phyloP scores from a whole-genome alignment of 192 early-diverging fungal genomes.

The Thamnidium elegans region DNA sequence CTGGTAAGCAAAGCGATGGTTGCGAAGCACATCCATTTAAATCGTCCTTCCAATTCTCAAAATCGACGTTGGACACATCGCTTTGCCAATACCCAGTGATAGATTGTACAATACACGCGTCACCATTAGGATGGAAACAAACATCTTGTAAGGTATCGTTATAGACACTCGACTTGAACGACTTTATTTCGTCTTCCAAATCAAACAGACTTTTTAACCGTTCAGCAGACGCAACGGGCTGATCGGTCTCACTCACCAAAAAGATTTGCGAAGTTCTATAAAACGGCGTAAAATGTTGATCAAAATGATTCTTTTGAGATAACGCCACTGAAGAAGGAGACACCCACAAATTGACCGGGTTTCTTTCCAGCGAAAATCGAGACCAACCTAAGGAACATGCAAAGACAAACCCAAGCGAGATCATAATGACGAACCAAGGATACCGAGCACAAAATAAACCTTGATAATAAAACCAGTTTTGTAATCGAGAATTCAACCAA shows the following conservation, averaged over 20 bases:
- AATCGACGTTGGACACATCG: conserved; percentile 45
- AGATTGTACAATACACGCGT: conserved; percentile 60
- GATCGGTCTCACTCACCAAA: conserved; percentile 39
- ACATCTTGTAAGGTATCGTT: conserved; percentile 49
- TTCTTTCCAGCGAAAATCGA: conserved; percentile 49
- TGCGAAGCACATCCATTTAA: conserved; percentile 43
- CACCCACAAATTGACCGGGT: conserved; percentile 62
- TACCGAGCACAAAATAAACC: conserved; percentile 54
- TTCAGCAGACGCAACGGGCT: conserved; percentile 41
- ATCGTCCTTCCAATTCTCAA: conserved; percentile 40
- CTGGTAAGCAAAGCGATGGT: conserved; percentile 55
- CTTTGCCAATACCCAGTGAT: conserved; percentile 63
- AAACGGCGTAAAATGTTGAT: conserved; percentile 61
- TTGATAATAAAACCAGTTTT: conserved; percentile 61
- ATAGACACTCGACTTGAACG: conserved; percentile 34
- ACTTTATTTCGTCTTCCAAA: conserved; percentile 46
- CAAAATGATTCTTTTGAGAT: conserved; percentile 56
- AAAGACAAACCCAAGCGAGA: conserved; percentile 39
- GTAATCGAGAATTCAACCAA: conserved; percentile 45
- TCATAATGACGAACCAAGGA: conserved; percentile 50
- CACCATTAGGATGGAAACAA: conserved; percentile 58
- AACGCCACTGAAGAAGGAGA: conserved; percentile 52
- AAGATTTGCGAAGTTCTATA: conserved; percentile 66
- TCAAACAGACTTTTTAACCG: conserved; percentile 47
- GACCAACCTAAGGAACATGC: conserved; percentile 58